Conservation (phyloP, 139 green algal genomes). For the Pleodorina starrii region DNA sequence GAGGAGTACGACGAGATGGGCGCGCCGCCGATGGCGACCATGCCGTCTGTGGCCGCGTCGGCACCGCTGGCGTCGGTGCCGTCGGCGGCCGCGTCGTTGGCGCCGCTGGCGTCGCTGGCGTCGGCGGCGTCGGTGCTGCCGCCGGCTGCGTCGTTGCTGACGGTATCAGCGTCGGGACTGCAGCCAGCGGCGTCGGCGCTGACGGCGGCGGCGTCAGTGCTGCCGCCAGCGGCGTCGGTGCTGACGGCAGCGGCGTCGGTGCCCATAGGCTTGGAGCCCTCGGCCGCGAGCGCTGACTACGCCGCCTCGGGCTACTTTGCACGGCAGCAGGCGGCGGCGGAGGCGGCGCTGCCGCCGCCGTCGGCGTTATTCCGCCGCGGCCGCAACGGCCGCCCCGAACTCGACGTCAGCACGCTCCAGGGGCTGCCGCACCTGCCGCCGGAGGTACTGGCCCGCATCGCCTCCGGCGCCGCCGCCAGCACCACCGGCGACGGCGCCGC, state of each 20-base stretch:
- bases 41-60: neutral
- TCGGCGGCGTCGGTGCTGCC: neutral
- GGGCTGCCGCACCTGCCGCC: conserved; percentile 56
- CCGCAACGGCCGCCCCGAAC: neutral
- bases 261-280: neutral
- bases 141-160: neutral
- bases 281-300: neutral
- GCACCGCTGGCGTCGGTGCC: neutral
- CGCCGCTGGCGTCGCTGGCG: no score
- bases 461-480: conserved; percentile 20
- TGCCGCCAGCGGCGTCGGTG: neutral
- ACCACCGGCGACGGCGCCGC: neutral
- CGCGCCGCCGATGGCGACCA: neutral
- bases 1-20: conserved; percentile 46
- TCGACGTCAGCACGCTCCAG: conserved; percentile 54
- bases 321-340: neutral
- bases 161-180: no score
- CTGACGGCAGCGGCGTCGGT: neutral
- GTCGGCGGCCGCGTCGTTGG: neutral
- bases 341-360: no score
- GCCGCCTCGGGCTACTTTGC: neutral
- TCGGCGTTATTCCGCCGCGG: neutral
- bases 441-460: conserved; percentile 28
- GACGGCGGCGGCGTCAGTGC: neutral
- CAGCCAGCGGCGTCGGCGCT: neutral